Evolutionary conservation across 352 stramenopile species (phyloP).

Genomic region (Phytophthora pinifolia): DNA sequence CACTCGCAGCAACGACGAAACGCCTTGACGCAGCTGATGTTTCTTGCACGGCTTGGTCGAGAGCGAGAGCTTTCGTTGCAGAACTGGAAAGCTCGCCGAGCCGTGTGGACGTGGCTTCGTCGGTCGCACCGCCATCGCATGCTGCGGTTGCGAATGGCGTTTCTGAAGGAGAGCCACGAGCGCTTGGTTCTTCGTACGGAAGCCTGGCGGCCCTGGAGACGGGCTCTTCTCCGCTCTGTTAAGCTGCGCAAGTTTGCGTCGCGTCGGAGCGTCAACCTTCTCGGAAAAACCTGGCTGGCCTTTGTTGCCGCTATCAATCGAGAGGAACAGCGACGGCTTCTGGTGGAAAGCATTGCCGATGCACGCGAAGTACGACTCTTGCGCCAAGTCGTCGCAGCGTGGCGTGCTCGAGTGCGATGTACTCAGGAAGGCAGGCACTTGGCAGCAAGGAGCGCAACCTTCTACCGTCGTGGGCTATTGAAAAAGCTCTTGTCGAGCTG

Average conservation of each 20-base stretch:
- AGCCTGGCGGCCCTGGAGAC: slow-evolving; percentile 21
- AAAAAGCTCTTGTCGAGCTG: slow-evolving; percentile 6
- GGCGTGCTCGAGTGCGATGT: slow-evolving; percentile 5
- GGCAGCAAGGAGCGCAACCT: background rate
- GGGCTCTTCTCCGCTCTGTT: slow-evolving; percentile 1
- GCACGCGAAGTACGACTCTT: slow-evolving; percentile 9
- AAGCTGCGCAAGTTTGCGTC: slow-evolving; percentile 3
- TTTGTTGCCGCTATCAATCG: slow-evolving; percentile 18
- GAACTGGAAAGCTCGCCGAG: slow-evolving; percentile 21
- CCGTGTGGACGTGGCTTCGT: slow-evolving; percentile 26
- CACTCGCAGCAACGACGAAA: slow-evolving; percentile 11
- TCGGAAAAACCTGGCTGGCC: slow-evolving; percentile 14
- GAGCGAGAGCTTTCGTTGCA: slow-evolving; percentile 12
- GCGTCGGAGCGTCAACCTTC: background rate
- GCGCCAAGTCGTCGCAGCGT: slow-evolving; percentile 3
- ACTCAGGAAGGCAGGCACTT: background rate
- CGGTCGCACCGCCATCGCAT: slow-evolving; percentile 16
- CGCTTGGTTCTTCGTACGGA: slow-evolving; percentile 11
- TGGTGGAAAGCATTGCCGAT: slow-evolving; percentile 13
- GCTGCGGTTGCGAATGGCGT: slow-evolving; percentile 16
- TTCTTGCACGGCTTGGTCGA: background rate
- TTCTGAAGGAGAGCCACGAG: slow-evolving; percentile 25
- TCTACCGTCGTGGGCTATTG: slow-evolving; percentile 10
- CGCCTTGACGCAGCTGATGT: slow-evolving; percentile 12
- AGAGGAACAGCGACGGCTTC: slow-evolving; percentile 7